Evolutionary conservation across 148 eudicot species (phyloP).

Genomic region (Silene uniflora): DNA sequence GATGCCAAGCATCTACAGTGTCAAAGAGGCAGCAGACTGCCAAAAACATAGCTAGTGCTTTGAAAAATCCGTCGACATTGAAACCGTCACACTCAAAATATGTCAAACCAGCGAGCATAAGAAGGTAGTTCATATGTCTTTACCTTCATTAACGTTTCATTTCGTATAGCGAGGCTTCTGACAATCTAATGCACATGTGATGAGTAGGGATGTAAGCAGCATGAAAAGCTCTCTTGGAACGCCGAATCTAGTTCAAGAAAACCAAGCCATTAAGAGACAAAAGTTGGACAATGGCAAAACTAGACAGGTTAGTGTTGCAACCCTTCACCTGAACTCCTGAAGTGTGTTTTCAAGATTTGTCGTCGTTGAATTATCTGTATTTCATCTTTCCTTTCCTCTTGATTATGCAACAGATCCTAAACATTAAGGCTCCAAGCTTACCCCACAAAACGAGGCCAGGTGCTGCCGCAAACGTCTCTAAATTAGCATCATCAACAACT

Average conservation of each 20-base stretch:
- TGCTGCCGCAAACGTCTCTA: slow-evolving; percentile 30
- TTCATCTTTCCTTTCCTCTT: background rate
- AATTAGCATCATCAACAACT: slow-evolving; percentile 30
- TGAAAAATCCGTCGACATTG: slow-evolving; percentile 63
- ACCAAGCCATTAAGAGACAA: slow-evolving; percentile 89
- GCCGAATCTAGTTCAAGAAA: slow-evolving; percentile 74
- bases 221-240: slow-evolving; percentile 42
- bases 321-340: background rate
- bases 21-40: slow-evolving; percentile 52
- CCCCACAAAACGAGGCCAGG: slow-evolving; percentile 73
- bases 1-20: slow-evolving; percentile 26
- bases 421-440: slow-evolving; percentile 54
- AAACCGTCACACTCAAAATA: slow-evolving; percentile 64
- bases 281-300: slow-evolving; percentile 76
- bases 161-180: background rate
- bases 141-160: background rate
- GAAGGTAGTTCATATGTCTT: slow-evolving; percentile 33
- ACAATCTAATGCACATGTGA: background rate
- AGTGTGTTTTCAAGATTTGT: background rate
- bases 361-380: background rate
- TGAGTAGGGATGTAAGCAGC: slow-evolving; percentile 38
- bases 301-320: slow-evolving; percentile 52
- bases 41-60: slow-evolving; percentile 53
- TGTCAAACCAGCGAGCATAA: slow-evolving; percentile 48
- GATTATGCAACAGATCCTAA: slow-evolving; percentile 52